Conservation (phyloP, 2,329 filamentous ascomycete genomes). For the Simplicillium aogashimaense region DNA sequence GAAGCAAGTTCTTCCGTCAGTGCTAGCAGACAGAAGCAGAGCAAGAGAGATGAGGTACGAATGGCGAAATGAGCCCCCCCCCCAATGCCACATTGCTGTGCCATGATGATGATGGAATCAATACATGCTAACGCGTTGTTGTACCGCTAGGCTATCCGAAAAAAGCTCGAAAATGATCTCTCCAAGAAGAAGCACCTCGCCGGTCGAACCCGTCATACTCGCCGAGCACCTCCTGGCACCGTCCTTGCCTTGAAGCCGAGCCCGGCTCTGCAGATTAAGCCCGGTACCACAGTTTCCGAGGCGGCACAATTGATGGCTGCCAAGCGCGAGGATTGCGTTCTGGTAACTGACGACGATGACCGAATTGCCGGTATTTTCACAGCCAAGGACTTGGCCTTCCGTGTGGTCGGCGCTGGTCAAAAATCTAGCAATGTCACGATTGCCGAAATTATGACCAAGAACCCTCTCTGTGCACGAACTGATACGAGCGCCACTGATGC, state of each 20-base stretch:
- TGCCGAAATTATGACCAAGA: constrained; percentile 99
- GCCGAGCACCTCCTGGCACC: constrained; percentile 91
- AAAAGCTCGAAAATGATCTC: constrained; percentile 94
- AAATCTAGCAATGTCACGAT: constrained; percentile 88
- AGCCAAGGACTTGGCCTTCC: constrained; percentile 95
- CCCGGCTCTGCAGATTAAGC: constrained; percentile 95
- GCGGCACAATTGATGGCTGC: constrained; percentile 98
- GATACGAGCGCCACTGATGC: constrained; percentile 79
- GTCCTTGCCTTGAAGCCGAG: constrained; percentile 93
- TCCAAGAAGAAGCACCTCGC: constrained; percentile 89
- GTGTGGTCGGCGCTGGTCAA: constrained; percentile 82
- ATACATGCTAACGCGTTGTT: constrained; percentile 2
- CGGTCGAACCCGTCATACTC: constrained; percentile 69
- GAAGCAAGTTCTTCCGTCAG: constrained; percentile 66
- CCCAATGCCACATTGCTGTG: neutral
- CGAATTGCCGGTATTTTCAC: constrained; percentile 98
- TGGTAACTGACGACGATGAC: constrained; percentile 97
- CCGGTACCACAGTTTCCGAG: constrained; percentile 84
- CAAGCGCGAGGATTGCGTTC: constrained; percentile 93
- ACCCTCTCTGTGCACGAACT: constrained; percentile 91
- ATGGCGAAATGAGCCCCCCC: neutral
- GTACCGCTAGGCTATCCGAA: constrained; percentile 70
- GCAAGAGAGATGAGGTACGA: constrained; percentile 94
- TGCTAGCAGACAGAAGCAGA: constrained; percentile 91
- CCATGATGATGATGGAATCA: neutral